Percentiles rank a stretch among this genome's conserved stretches.
Conservation (phyloP, 345 rosid species). For the Theobroma cacao region DNA sequence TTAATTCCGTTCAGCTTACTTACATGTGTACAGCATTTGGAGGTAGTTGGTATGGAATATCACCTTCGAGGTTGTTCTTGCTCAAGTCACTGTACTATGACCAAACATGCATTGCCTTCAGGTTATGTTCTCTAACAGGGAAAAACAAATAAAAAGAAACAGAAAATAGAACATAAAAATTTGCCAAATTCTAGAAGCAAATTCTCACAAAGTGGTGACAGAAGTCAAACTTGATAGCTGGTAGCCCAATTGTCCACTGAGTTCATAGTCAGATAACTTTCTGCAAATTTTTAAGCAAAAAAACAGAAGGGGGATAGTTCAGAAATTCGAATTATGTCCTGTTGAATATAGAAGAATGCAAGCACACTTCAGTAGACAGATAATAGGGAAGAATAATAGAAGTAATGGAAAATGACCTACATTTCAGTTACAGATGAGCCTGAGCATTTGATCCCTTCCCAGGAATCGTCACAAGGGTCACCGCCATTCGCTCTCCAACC, state of each 20-base stretch:
- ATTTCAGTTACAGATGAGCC: slow-evolving; percentile 79
- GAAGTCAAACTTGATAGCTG: slow-evolving; percentile 79
- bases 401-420: slow-evolving; percentile 24
- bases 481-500: slow-evolving; percentile 83
- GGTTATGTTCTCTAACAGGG: slow-evolving; percentile 15
- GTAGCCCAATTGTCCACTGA: slow-evolving; percentile 83
- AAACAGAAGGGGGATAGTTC: neutral
- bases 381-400: neutral
- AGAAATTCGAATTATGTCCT: neutral
- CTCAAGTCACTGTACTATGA: slow-evolving; percentile 85
- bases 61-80: slow-evolving; percentile 74
- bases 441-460: slow-evolving; percentile 88
- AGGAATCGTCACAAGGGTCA: slow-evolving; percentile 83
- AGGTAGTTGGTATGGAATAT: slow-evolving; percentile 94
- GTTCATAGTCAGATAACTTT: slow-evolving; percentile 64
- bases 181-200: slow-evolving; percentile 5
- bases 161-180: slow-evolving; percentile 8
- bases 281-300: slow-evolving; percentile 41
- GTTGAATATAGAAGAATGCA: neutral
- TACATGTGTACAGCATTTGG: slow-evolving; percentile 64
- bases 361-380: neutral
- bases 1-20: slow-evolving; percentile 21
- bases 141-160: neutral
- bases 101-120: slow-evolving; percentile 29
- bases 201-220: slow-evolving; percentile 72